Percentiles rank a stretch among this genome's conserved stretches.
These are phyloP conservation scores for Phialocephala sp. DNA, from an alignment of 2,329 filamentous ascomycete genomes.

Conservation along the genomic window DNA sequence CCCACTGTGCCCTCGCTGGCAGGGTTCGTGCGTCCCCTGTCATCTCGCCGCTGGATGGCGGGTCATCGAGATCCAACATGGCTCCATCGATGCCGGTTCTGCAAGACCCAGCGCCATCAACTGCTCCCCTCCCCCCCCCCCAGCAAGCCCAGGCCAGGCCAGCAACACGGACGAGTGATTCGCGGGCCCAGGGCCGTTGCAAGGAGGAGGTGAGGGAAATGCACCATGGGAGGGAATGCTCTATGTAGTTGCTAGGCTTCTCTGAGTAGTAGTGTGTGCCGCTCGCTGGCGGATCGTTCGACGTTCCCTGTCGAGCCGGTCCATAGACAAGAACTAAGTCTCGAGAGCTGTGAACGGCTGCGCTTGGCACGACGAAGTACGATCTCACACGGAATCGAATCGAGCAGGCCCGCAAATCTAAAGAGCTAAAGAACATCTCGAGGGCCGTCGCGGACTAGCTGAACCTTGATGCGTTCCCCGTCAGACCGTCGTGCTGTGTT, in stretches of 20 bases:
- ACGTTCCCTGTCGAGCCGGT: not conserved
- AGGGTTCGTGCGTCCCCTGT: conserved; percentile 4
- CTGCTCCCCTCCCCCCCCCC: not conserved
- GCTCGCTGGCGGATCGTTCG: conserved; percentile 4
- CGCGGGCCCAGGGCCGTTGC: not conserved
- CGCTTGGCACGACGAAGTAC: conserved; percentile 16
- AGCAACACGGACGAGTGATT: not conserved
- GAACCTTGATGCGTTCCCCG: conserved; percentile 12
- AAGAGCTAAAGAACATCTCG: conserved; percentile 11
- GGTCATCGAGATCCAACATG: conserved; percentile 15
- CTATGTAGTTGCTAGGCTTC: not conserved
- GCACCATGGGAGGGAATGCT: not conserved
- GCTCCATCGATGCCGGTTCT: conserved; percentile 11
- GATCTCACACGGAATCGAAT: conserved; percentile 18
- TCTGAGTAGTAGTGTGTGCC: conserved; percentile 1
- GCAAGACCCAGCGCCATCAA: conserved; percentile 12
- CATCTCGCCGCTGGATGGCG: conserved; percentile 7
- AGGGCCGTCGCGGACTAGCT: conserved; percentile 12
- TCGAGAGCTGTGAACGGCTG: conserved; percentile 2
- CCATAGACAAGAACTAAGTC: not conserved
- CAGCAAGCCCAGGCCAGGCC: not conserved
- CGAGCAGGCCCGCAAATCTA: conserved; percentile 1
- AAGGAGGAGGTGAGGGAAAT: not conserved
- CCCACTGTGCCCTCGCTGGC: not conserved
- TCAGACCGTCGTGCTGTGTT: conserved; percentile 4